Base-by-base conservation (phyloP, 225 moss, liverwort and hornwort genomes). In the Sphagnum tenellum region DNA sequence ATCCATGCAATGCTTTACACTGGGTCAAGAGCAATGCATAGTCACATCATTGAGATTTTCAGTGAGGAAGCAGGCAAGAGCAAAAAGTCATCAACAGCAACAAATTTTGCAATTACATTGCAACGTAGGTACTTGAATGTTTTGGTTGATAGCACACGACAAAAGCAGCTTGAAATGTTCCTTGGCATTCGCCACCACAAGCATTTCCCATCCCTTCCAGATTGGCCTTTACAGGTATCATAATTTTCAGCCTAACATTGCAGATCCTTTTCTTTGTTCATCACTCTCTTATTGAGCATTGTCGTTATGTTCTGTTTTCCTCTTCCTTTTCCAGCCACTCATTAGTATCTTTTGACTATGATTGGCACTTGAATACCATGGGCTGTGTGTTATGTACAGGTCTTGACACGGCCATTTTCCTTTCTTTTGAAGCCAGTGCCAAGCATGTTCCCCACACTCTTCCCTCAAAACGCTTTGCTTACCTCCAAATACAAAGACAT, bases 1-100 rank as follows among this genome's bases (percentile, higher is more conserved):
- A 93, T 93, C 80, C 96, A 98, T 70, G 96, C 96, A 65, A 98
- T 79, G 82, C 87, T 98, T 45, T 98, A 98, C 70, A 98, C 93
- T 63, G 96, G 96, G 44, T 98, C 96, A 45, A 93, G 78, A 73
- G 96, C 96, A 65, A 98, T 98, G 96, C 96, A 98, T 71, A 98
- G 96, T 71, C 96, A 98, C 73, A 81, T 98, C 53, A 98, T 98
- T 67, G 84, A 98, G 74, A 98, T 98, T 49, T 98, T 98, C 67
- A 89, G 86, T 62, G 96, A 90, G 48, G 96, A 98, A 73, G 66
- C 47, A 8, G 87, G 90, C 44, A 98, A 90, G 77, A 90, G 87
- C 61, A 98, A 93, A 69, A 85, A 81, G 29, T 29, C 29, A 67
- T 93, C 88, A 77, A 82, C 92, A 47, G 96, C 90, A 9, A 86